phyloP scores from a whole-genome alignment of 2,329 filamentous ascomycete species.

The Fonsecaea pugnacius region DNA sequence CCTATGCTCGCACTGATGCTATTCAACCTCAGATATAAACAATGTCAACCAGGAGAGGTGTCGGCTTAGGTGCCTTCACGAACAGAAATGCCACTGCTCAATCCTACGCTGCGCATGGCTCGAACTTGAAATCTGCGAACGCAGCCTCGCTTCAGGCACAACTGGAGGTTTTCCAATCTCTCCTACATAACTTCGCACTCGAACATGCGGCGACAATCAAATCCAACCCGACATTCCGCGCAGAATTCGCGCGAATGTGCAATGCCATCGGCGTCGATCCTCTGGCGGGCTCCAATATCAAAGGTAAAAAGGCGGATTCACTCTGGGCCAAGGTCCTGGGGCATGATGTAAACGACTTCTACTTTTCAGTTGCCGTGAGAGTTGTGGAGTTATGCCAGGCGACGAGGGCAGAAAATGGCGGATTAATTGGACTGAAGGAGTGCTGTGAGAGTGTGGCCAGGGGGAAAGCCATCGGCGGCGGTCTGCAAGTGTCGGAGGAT shows the following conservation, averaged over 20 bases:
- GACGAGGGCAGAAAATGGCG: conserved; percentile 88
- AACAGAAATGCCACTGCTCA: conserved; percentile 81
- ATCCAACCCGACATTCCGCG: conserved; percentile 90
- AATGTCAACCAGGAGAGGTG: conserved; percentile 63
- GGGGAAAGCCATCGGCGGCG: conserved; percentile 73
- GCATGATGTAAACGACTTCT: conserved; percentile 93
- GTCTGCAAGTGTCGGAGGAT: conserved; percentile 83
- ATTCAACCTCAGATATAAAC: neutral
- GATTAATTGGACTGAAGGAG: conserved; percentile 82
- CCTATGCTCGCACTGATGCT: neutral
- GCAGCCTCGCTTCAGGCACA: conserved; percentile 86
- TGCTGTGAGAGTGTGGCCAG: conserved; percentile 75
- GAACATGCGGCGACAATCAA: conserved; percentile 96
- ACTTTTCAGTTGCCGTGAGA: conserved; percentile 94
- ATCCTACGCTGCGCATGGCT: conserved; percentile 89
- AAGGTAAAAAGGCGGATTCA: conserved; percentile 63
- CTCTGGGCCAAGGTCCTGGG: conserved; percentile 94
- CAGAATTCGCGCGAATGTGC: conserved; percentile 98
- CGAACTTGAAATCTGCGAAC: conserved; percentile 80
- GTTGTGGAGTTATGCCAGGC: conserved; percentile 90
- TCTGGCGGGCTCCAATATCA: conserved; percentile 69
- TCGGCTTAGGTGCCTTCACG: conserved; percentile 88
- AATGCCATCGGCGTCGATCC: conserved; percentile 95
- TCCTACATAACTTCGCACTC: conserved; percentile 91
- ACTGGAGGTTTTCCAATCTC: conserved; percentile 91